Base-by-base conservation (phyloP, 169 alveolate genomes). In the Plasmodium inui region DNA sequence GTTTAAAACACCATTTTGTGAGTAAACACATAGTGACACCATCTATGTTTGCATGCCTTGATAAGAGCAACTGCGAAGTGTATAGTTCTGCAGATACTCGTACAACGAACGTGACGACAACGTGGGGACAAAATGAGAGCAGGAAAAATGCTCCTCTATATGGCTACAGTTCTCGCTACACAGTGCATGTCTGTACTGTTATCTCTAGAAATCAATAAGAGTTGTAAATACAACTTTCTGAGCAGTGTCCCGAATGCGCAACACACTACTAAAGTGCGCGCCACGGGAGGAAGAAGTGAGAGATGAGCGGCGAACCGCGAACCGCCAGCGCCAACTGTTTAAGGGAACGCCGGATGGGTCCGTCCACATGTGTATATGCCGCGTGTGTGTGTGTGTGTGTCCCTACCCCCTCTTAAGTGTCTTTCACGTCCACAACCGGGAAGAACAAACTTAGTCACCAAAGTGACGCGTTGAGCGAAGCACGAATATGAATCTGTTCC, bases 201-300 rank as follows among this genome's bases (percentile, higher is more conserved):
- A 28, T 26, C 85, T 14, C 72, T 85, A 30, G 86, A 85, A 74
- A 74, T 39, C 32, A 85, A 71, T 34, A 84, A 85, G 70, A 85
- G 79, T 53, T 32, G 61, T 55, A 85, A 85, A 85, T 85, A 85
- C 57, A 85, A 73, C 34, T 85, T 74, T 44, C 53, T 85, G 79
- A 85, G 67, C 70, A 85, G 39, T 44, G 53, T 70, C 26, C 72
- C 61, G 22, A 74, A 74, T 85, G 67, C 39, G 61, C 70, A 73
- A 30, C 71, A 85, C 67, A 85, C 86, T 50, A 73, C 84, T 74
- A 85, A 74, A 85, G 46, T 85, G 67, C 85, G 93, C 26, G 93
- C 93, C 67, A 70, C 71, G n/a, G 72, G 50, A 34, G 83, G 85
- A 28, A 74, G 70, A 76, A 37, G 93, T 85, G 81, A 85, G 57